Evolutionary conservation across 306 rosid genomes (phyloP), one percentile per base, ranked within the genome.

Genomic region (Oxytropis ochrocephala): DNA sequence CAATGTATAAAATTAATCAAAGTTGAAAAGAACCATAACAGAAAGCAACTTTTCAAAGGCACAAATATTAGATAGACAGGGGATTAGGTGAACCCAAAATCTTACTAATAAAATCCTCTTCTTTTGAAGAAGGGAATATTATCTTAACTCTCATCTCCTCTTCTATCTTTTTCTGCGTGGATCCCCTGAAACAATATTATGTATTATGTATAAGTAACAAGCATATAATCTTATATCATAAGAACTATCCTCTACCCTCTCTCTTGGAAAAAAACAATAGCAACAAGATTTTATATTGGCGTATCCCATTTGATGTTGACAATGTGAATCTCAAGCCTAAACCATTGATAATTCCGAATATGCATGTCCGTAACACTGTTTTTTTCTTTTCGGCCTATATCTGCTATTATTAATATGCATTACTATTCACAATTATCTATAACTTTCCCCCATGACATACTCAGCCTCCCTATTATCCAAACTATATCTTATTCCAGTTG

Each of bases 111-210:
- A 68, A 85, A 46, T 88, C 96, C 33, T 85, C 96, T 68, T 74
- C 78, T 75, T 68, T 77, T 67, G 94, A 90, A 39, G 82, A 64
- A 38, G 98, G 97, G 75, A 90, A 48, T 67, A 74, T 63, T 78
- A 93, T 86, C 74, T 84, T 85, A 66, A 93, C 96, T 65, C 89
- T n/a, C n/a, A n/a, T n/a, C n/a, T n/a, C n/a, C n/a, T n/a, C 87
- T 84, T 93, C 98, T 73, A 93, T 84, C 79, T 21, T 78, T 72
- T 79, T 83, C 70, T 85, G 97, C 0, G 87, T 88, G 63, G 78
- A 83, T 74, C 94, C 97, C 78, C 97, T 93, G 89, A 72, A 76
- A 55, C 27, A 69, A 7, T 65, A 70, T 43, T 19, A 50, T n/a
- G n/a, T n/a, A n/a, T n/a, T n/a, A n/a, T 46, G 49, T 48, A 73